Evolutionary conservation across 2,329 filamentous ascomycete species (phyloP), one percentile per base, ranked within the genome.

Genomic region (Graphilbum sp.): DNA sequence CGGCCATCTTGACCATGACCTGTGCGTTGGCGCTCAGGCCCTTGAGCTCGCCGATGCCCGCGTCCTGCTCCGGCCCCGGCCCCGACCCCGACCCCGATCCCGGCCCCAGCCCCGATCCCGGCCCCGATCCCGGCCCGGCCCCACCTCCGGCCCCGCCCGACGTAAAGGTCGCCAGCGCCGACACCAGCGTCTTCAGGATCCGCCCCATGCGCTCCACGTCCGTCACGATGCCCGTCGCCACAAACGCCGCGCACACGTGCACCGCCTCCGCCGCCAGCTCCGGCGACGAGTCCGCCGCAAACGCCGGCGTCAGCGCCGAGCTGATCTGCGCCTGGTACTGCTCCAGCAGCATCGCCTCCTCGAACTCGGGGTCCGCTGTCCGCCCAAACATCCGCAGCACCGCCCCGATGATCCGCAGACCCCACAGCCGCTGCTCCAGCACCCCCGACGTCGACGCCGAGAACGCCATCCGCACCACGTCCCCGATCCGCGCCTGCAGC

Each of bases 301-400:
- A 98, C 0, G 90, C 92, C 4, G 90, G 90, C 0, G 92, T 98
- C 43, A 98, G 66, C 1, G 90, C 90, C 16, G 90, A 96, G 50
- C 87, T 87, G 53, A 98, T 98, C 54, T 98, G 90, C 5, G 90
- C 90, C 58, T 98, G 92, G 51, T 98, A 98, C 57, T 98, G 90
- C 56, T 98, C 92, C 4, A 98, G 69, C 15, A 98, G 67, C 59
- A 93, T 93, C 1, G 83, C 90, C 58, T 98, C 90, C n/a, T 88
- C 75, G 52, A 98, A 98, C 54, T 98, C 90, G 0, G 90, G 92
- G 58, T 98, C 90, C 2, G 88, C 83, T 2, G 83, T 86, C 53
- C 86, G 88, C 38, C 90, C 90, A 60, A 98, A 98, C 66, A 95
- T 85, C 64, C 87, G 93, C 36, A 98, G 64, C 10, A 96, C 75